These are phyloP conservation scores for Cenchrus americanus DNA, from an alignment of 176 grass and related monocot species.

Conservation along the genomic window DNA sequence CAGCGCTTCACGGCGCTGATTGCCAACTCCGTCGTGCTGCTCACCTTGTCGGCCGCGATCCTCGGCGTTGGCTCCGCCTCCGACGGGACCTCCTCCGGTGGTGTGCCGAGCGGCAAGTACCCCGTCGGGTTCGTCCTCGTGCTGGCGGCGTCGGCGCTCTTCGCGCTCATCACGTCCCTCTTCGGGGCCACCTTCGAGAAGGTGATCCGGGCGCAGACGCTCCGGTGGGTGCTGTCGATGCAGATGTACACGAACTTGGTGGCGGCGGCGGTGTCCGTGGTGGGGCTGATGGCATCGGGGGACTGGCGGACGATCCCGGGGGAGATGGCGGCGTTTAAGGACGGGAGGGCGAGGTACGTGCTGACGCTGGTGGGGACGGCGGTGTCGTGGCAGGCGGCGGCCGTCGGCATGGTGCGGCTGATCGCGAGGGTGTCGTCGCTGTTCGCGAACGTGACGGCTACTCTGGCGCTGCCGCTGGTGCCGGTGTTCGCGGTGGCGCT, in stretches of 20 bases:
- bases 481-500: conserved; percentile 75
- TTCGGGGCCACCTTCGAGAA: conserved; percentile 60
- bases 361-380: conserved; percentile 59
- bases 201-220: conserved; percentile 45
- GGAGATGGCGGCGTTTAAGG: conserved; percentile 61
- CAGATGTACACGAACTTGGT: conserved; percentile 45
- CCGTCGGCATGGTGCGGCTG: conserved; percentile 49
- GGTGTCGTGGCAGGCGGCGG: conserved; percentile 61
- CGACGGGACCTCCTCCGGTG: conserved; percentile 40
- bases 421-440: conserved; percentile 65
- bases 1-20: conserved; percentile 81
- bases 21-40: conserved; percentile 73
- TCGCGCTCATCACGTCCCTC: conserved; percentile 72
- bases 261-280: conserved; percentile 41
- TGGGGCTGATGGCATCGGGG: conserved; percentile 56
- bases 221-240: conserved; percentile 46
- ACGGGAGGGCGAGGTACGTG: conserved; percentile 62
- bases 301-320: conserved; percentile 50
- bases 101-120: conserved; percentile 57
- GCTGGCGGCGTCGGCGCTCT: conserved; percentile 56
- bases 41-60: conserved; percentile 73
- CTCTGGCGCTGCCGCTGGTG: conserved; percentile 65
- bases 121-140: conserved; percentile 63
- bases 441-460: conserved; percentile 82
- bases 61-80: conserved; percentile 58